phyloP scores from a whole-genome alignment of 2,329 filamentous ascomycete genomes.

The Penicillium sp. region DNA sequence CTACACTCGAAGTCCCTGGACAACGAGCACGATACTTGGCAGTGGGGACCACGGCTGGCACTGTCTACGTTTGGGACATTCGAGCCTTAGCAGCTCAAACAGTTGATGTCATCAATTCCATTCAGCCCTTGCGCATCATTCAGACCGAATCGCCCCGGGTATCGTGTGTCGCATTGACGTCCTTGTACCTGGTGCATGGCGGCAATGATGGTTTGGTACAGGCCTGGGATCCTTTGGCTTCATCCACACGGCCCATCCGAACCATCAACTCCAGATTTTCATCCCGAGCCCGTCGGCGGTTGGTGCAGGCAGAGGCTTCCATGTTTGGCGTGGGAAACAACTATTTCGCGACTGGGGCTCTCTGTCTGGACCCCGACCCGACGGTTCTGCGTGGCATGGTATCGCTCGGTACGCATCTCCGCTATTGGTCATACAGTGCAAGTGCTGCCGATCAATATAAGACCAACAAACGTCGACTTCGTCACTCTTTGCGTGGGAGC shows the following conservation, averaged over 20 bases:
- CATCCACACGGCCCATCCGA: constrained; percentile 67
- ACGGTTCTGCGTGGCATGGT: constrained; percentile 80
- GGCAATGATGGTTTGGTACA: constrained; percentile 93
- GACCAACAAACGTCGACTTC: constrained; percentile 70
- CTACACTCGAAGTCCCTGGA: constrained; percentile 65
- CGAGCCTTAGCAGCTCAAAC: constrained; percentile 58
- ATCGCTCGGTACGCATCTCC: constrained; percentile 76
- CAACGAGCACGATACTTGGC: constrained; percentile 75
- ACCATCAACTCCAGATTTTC: constrained; percentile 83
- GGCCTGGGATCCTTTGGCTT: constrained; percentile 92
- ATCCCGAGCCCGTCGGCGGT: constrained; percentile 71
- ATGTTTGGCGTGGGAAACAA: constrained; percentile 64
- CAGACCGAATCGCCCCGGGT: constrained; percentile 87
- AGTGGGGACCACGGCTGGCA: constrained; percentile 70
- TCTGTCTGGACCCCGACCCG: constrained; percentile 80
- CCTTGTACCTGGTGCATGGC: constrained; percentile 83
- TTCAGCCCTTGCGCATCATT: constrained; percentile 71
- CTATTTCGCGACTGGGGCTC: constrained; percentile 74
- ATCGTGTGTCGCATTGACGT: constrained; percentile 73
- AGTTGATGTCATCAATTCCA: constrained; percentile 50
- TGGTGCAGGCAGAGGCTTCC: constrained; percentile 60
- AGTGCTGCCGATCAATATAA: constrained; percentile 64
- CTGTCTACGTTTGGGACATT: constrained; percentile 78
- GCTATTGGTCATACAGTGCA: constrained; percentile 94
- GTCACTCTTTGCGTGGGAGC: constrained; percentile 61